A percentile compares a stretch with the other conserved stretches of the same genome.
Conservation (phyloP, 768 basidiomycete species). For the Leucosporidium scottii region DNA sequence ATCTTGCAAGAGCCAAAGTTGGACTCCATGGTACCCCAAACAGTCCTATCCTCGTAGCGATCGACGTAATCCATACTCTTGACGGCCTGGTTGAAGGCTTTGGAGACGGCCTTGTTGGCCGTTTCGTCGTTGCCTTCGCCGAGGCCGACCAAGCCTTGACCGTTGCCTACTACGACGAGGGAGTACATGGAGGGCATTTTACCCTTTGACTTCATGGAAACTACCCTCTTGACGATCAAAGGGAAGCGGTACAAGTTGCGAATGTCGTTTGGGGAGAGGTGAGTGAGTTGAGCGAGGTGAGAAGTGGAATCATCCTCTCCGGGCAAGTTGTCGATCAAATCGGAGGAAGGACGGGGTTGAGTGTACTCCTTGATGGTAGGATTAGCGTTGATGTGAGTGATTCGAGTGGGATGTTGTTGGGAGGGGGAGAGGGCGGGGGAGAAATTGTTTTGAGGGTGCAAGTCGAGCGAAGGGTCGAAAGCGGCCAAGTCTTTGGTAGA, state of each 20-base stretch:
- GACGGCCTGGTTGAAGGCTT: slow-evolving; percentile 63
- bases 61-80: slow-evolving; percentile 86
- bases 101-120: slow-evolving; percentile 49
- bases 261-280: slow-evolving; percentile 41
- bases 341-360: slow-evolving; percentile 17
- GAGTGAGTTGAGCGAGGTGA: slow-evolving; percentile 35
- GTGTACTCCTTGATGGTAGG: slow-evolving; percentile 16
- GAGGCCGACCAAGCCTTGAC: slow-evolving; percentile 71
- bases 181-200: slow-evolving; percentile 61
- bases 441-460: slow-evolving; percentile 18
- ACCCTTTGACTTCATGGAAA: slow-evolving; percentile 89
- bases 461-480: slow-evolving; percentile 22
- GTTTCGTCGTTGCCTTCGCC: slow-evolving; percentile 73
- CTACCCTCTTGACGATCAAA: slow-evolving; percentile 51
- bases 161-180: slow-evolving; percentile 71
- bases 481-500: slow-evolving; percentile 17
- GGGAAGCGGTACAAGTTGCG: slow-evolving; percentile 42
- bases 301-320: slow-evolving; percentile 29
- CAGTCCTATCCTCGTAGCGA: slow-evolving; percentile 88
- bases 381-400: slow-evolving; percentile 22
- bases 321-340: slow-evolving; percentile 26
- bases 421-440: not conserved
- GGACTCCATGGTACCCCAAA: slow-evolving; percentile 78
- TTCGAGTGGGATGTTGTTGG: not conserved
- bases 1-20: slow-evolving; percentile 81